phyloP scores from a whole-genome alignment of 2,329 filamentous ascomycete genomes.

The Trichoderma lentiforme region DNA sequence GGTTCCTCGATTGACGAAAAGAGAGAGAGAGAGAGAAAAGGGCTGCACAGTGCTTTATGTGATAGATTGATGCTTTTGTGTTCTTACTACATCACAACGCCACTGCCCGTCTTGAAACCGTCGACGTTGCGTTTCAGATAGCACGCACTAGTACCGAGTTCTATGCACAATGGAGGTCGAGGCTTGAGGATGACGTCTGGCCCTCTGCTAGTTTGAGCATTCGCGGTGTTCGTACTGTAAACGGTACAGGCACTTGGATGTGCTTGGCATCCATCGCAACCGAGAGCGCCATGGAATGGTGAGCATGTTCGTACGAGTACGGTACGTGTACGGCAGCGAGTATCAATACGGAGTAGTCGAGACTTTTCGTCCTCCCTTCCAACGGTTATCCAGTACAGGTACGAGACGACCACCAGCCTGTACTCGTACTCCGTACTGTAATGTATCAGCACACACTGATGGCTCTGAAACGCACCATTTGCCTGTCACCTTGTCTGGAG shows the following conservation, averaged over 20 bases:
- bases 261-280: background rate
- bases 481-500: slow-evolving; percentile 14
- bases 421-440: background rate
- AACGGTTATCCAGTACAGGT: background rate
- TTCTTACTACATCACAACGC: background rate
- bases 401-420: background rate
- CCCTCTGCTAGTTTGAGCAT: background rate
- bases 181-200: background rate
- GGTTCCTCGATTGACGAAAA: background rate
- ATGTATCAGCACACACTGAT: slow-evolving; percentile 2
- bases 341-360: background rate
- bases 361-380: background rate
- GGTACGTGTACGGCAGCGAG: background rate
- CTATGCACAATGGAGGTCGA: background rate
- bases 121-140: background rate
- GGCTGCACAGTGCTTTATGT: background rate
- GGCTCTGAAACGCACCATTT: slow-evolving; percentile 14
- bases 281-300: background rate
- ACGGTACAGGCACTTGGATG: background rate
- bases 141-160: background rate
- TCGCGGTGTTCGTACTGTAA: background rate
- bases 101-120: slow-evolving; percentile 6
- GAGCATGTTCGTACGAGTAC: background rate
- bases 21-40: background rate
- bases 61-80: background rate